phyloP scores from a whole-genome alignment of 2,329 filamentous ascomycete species.

The Sphaerulina musiva region DNA sequence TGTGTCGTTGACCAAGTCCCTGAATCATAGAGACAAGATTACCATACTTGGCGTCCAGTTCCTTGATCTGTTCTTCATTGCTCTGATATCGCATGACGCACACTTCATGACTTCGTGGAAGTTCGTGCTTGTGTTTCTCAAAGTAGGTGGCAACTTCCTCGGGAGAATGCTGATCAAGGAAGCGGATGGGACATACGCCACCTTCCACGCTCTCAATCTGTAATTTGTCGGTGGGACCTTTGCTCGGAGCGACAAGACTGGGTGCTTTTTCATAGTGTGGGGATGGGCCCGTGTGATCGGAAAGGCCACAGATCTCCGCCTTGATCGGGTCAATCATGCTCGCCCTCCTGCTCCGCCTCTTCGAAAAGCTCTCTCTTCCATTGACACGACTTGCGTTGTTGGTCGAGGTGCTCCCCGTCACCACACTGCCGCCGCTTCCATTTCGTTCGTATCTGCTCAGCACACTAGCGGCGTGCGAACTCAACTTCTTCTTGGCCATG shows the following conservation, averaged over 20 bases:
- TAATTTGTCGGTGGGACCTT: constrained; percentile 7
- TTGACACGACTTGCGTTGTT: constrained; percentile 32
- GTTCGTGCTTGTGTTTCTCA: constrained; percentile 89
- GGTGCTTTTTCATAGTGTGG: constrained; percentile 12
- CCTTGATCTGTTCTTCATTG: constrained; percentile 75
- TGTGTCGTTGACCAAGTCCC: constrained; percentile 78
- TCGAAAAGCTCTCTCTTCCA: constrained; percentile 40
- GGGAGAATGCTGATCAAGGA: constrained; percentile 82
- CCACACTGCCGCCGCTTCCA: constrained; percentile 15
- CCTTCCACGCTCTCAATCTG: constrained; percentile 26
- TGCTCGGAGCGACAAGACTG: constrained; percentile 7
- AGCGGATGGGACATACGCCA: constrained; percentile 86
- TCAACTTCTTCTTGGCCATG: constrained; percentile 39
- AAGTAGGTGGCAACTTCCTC: constrained; percentile 92
- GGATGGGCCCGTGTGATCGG: constrained; percentile 21
- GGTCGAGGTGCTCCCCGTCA: constrained; percentile 24
- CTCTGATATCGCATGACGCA: constrained; percentile 85
- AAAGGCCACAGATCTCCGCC: constrained; percentile 34
- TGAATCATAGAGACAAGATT: constrained; percentile 92
- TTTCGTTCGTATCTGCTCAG: constrained; percentile 34
- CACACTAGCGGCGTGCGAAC: constrained; percentile 36
- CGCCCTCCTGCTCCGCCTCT: constrained; percentile 25
- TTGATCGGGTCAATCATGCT: constrained; percentile 34
- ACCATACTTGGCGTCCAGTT: constrained; percentile 90
- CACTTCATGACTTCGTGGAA: constrained; percentile 87